phyloP scores from a whole-genome alignment of 169 alveolate genomes.

The Eimeria necatrix region DNA sequence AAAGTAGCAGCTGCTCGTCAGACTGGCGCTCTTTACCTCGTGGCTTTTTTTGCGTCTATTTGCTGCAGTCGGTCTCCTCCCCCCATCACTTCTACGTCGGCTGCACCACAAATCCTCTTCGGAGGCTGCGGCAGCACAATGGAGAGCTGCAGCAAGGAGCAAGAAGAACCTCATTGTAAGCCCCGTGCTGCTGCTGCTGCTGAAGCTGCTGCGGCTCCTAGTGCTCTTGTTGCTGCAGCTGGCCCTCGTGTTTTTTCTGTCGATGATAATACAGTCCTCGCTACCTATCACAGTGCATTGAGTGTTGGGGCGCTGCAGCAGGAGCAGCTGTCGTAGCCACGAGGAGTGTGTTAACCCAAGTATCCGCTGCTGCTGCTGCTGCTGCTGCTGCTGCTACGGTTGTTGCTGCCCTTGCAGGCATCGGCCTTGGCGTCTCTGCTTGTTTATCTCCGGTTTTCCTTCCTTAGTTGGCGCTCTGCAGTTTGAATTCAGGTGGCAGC shows the following conservation, averaged over 20 bases:
- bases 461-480: conserved; percentile 52
- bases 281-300: too few species aligned
- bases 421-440: conserved; percentile 67
- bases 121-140: conserved; percentile 74
- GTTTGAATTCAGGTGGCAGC: conserved; percentile 79
- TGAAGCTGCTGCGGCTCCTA: conserved; percentile 32
- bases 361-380: neutral
- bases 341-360: neutral
- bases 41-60: conserved; percentile 64
- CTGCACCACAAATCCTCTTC: conserved; percentile 64
- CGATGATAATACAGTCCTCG: too few species aligned
- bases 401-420: conserved; percentile 52
- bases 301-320: neutral
- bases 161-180: conserved; percentile 14
- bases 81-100: conserved; percentile 67
- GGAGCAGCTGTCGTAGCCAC: neutral
- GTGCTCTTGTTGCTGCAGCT: conserved; percentile 21
- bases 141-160: conserved; percentile 68
- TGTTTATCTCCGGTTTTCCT: conserved; percentile 63
- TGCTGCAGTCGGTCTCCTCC: conserved; percentile 54
- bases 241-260: neutral
- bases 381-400: neutral
- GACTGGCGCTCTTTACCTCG: conserved; percentile 40
- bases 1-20: neutral
- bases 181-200: conserved; percentile 16